Conservation (phyloP, 2,329 filamentous ascomycete genomes). For the Ascochyta fabae region DNA sequence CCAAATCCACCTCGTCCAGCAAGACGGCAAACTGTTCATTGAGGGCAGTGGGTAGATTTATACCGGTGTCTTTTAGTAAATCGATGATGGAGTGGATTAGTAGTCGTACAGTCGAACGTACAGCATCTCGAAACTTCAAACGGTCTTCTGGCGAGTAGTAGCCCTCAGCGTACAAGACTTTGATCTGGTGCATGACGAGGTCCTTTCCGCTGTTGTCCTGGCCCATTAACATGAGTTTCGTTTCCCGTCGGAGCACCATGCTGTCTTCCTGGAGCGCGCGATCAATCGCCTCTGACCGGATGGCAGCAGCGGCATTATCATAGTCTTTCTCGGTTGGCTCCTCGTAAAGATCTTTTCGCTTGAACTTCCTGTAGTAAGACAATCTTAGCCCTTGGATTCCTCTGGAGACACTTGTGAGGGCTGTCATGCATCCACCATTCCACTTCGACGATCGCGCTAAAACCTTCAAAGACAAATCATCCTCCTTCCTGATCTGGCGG, state of each 20-base stretch:
- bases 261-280: slow-evolving; percentile 44
- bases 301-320: slow-evolving; percentile 38
- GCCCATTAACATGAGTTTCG: slow-evolving; percentile 44
- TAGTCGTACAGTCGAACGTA: slow-evolving; percentile 40
- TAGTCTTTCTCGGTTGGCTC: slow-evolving; percentile 42
- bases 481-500: slow-evolving; percentile 44
- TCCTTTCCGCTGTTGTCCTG: slow-evolving; percentile 41
- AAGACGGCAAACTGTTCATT: slow-evolving; percentile 42
- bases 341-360: slow-evolving; percentile 23
- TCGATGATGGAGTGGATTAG: slow-evolving; percentile 47
- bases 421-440: slow-evolving; percentile 37
- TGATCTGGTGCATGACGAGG: slow-evolving; percentile 47
- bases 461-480: slow-evolving; percentile 36
- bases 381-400: slow-evolving; percentile 43
- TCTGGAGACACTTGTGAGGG: slow-evolving; percentile 39
- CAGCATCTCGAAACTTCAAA: slow-evolving; percentile 32
- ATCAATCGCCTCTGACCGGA: slow-evolving; percentile 46
- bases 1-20: slow-evolving; percentile 44
- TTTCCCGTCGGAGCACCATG: slow-evolving; percentile 40
- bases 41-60: slow-evolving; percentile 32
- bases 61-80: slow-evolving; percentile 45
- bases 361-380: slow-evolving; percentile 39
- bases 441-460: slow-evolving; percentile 39
- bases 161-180: slow-evolving; percentile 44
- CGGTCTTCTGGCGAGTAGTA: slow-evolving; percentile 42